Base-by-base conservation (phyloP, 345 rosid species). In the Melaleuca quinquenervia region DNA sequence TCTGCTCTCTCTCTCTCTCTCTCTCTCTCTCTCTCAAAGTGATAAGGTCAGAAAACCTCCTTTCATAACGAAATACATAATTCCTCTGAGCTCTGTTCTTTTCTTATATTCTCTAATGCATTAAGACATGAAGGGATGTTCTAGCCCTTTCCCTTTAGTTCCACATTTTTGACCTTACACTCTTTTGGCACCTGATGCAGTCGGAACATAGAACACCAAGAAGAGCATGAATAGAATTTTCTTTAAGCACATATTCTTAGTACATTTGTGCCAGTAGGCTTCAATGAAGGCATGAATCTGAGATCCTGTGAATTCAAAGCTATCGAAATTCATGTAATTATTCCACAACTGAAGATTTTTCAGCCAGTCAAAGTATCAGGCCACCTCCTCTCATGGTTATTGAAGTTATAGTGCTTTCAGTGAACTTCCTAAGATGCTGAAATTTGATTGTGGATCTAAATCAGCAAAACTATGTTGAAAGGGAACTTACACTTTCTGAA, bases 401-500 rank as follows among this genome's bases (percentile, higher is more conserved):
- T 45, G 32, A 64, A 64, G 45, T 18, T 32, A 21, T 5, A 64
- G 78, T 8, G 78, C 45, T 32, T 8, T 15, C 50, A 52, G 58
- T 6, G 20, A 64, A 54, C 45, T 32, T 64, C 45, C 78, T 64
- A 32, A 32, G 45, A 78, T 80, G 50, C 76, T 29, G 82, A 74
- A 82, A 62, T 80, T 52, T 75, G 75, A 32, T 64, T 6, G 1
- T 41, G 0, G 78, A 64, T 32, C 16, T 64, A 32, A 64, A 64
- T 36, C 3, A 9, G 45, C 78, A 64, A 64, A 64, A 64, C 9
- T 32, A 7, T 6, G 5, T 64, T 64, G 45, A 64, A 64, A 64
- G 84, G 75, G 83, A 82, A 92, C 98, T 94, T 91, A 97, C 99
- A 91, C 99, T 97, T 94, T 97, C 99, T 84, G 99, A 96, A 91